Evolutionary conservation across 1,284 basidiomycete genomes (phyloP).

Genomic region (Paramarasmius palmivorus): DNA sequence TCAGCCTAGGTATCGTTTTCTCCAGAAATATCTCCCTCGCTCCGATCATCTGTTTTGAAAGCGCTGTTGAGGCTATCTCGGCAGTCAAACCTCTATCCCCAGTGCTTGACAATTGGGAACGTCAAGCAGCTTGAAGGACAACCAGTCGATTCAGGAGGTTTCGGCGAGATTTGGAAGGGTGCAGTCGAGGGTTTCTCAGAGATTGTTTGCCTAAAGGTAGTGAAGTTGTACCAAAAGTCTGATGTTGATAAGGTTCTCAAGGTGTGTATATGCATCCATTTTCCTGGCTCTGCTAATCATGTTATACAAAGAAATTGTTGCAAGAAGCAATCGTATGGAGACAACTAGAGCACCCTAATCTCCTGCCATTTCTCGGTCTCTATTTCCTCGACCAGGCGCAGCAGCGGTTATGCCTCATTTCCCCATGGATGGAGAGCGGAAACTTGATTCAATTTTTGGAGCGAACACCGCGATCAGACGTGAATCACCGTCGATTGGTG

Average conservation of each 20-base stretch:
- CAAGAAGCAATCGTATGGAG: conserved; percentile 1
- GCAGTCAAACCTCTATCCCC: neutral
- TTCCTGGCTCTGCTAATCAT: neutral
- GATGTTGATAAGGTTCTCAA: neutral
- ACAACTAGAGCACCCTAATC: conserved; percentile 1
- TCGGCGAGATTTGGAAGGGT: neutral
- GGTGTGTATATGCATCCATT: neutral
- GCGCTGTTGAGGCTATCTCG: neutral
- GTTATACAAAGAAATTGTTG: neutral
- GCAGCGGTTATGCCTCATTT: conserved; percentile 8
- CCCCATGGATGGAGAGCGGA: conserved; percentile 5
- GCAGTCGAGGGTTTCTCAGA: neutral
- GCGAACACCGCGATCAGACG: neutral
- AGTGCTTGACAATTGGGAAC: neutral
- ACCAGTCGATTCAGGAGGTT: neutral
- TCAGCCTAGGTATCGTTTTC: neutral
- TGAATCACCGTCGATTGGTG: neutral
- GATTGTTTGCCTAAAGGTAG: neutral
- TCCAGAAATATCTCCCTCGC: neutral
- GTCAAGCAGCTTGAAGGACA: neutral
- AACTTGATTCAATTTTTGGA: neutral
- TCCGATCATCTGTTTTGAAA: neutral
- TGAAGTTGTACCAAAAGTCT: neutral
- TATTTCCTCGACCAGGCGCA: conserved; percentile 6
- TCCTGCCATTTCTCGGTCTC: conserved; percentile 4